Evolutionary conservation across 2,329 filamentous ascomycete species (phyloP).

Genomic region (Xylaria sp.): DNA sequence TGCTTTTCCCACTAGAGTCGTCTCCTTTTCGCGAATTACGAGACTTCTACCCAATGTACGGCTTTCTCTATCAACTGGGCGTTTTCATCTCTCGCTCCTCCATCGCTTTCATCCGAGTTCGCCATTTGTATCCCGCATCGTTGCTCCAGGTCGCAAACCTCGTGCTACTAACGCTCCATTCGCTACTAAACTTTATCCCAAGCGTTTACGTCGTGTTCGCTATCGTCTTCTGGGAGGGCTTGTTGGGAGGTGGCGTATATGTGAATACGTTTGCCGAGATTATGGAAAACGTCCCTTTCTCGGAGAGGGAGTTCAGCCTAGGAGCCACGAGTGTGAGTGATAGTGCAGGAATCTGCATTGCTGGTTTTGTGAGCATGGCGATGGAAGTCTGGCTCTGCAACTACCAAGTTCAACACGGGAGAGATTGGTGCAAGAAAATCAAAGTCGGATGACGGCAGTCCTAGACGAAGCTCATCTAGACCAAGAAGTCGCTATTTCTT

Average conservation of each 20-base stretch:
- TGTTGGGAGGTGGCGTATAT: conserved; percentile 91
- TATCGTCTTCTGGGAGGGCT: conserved; percentile 92
- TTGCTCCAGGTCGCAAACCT: conserved; percentile 86
- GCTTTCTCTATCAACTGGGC: conserved; percentile 92
- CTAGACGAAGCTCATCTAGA: background rate
- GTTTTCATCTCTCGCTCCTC: conserved; percentile 96
- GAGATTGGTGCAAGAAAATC: conserved; percentile 76
- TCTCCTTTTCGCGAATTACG: conserved; percentile 85
- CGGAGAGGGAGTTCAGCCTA: conserved; percentile 90
- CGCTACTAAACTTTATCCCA: conserved; percentile 83
- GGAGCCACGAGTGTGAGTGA: conserved; percentile 93
- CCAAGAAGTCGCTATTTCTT: background rate
- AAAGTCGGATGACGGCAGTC: conserved; percentile 51
- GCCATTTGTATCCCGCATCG: conserved; percentile 82
- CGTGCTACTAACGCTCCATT: conserved; percentile 76
- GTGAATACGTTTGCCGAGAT: conserved; percentile 97
- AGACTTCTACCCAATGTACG: conserved; percentile 94
- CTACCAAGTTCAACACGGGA: conserved; percentile 85
- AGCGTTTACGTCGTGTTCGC: conserved; percentile 86
- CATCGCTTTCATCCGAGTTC: conserved; percentile 85
- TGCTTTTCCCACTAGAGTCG: conserved; percentile 81
- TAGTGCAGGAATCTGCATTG: conserved; percentile 88
- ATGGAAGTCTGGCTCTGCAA: conserved; percentile 85
- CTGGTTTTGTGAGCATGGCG: conserved; percentile 83
- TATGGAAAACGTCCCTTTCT: conserved; percentile 78